Conservation (phyloP, 225 moss, liverwort and hornwort species). For the Lunularia cruciata region DNA sequence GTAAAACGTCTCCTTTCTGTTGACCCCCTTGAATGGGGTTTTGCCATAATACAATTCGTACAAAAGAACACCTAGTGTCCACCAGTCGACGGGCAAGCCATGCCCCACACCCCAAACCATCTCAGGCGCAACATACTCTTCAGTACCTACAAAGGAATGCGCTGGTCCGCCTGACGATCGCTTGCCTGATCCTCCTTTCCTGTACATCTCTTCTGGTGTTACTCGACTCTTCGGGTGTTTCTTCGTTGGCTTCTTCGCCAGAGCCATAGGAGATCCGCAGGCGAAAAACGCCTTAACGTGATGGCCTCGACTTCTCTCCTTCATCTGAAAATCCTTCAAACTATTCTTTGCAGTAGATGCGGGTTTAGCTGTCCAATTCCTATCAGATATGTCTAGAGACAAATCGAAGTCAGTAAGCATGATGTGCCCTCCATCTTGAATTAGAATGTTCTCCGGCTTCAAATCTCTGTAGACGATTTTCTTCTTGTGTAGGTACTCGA, state of each 20-base stretch:
- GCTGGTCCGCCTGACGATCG: constrained; percentile 21
- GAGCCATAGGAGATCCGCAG: constrained; percentile 30
- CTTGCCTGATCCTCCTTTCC: constrained; percentile 16
- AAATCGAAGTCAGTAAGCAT: constrained; percentile 61
- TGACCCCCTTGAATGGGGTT: constrained; percentile 51
- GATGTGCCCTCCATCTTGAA: constrained; percentile 46
- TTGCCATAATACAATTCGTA: constrained; percentile 50
- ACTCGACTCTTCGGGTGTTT: constrained; percentile 30
- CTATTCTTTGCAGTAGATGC: background rate
- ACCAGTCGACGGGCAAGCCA: constrained; percentile 54
- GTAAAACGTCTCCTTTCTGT: constrained; percentile 50
- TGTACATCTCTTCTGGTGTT: constrained; percentile 30
- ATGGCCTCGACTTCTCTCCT: constrained; percentile 3
- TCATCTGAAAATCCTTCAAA: constrained; percentile 1
- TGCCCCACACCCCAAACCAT: constrained; percentile 52
- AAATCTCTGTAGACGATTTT: constrained; percentile 54
- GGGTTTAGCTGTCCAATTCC: constrained; percentile 26
- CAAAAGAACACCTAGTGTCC: constrained; percentile 51
- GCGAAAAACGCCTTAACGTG: constrained; percentile 34
- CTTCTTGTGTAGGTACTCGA: constrained; percentile 49
- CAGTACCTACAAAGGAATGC: constrained; percentile 50
- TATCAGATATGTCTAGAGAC: constrained; percentile 35
- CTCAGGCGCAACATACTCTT: constrained; percentile 56
- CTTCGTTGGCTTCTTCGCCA: constrained; percentile 22
- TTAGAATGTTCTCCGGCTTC: constrained; percentile 60